These are phyloP conservation scores for Yamadazyma friedrichii DNA, from an alignment of 1,139 yeast genomes.

Conservation along the genomic window DNA sequence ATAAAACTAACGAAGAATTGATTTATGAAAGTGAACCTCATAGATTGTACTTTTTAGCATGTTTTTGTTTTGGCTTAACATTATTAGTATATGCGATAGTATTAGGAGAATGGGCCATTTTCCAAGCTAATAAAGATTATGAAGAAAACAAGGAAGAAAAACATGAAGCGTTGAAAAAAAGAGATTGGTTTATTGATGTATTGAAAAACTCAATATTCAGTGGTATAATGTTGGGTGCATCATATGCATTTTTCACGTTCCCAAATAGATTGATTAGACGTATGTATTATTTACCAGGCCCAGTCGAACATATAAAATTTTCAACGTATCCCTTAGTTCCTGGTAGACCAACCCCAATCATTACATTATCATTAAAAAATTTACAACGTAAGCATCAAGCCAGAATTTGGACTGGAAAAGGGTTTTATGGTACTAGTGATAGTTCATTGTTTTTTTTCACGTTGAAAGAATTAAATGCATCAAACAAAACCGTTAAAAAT, in stretches of 20 bases:
- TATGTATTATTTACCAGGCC: conserved; percentile 71
- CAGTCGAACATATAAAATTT: conserved; percentile 55
- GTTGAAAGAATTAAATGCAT: conserved; percentile 48
- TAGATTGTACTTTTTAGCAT: conserved; percentile 66
- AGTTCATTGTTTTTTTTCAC: conserved; percentile 72
- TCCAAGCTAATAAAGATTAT: conserved; percentile 56
- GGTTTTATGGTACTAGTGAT: conserved; percentile 83
- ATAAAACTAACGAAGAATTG: conserved; percentile 64
- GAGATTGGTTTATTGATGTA: conserved; percentile 38
- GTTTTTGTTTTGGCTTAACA: conserved; percentile 67
- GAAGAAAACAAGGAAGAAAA: conserved; percentile 54
- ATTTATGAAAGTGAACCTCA: conserved; percentile 86
- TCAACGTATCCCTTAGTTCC: conserved; percentile 77
- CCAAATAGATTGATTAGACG: conserved; percentile 74
- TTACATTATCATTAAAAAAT: conserved; percentile 60
- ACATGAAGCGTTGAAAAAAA: conserved; percentile 30
- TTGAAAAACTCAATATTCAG: conserved; percentile 35
- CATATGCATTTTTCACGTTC: conserved; percentile 45
- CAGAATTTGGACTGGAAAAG: conserved; percentile 81
- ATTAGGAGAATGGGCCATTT: conserved; percentile 56
- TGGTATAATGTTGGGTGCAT: conserved; percentile 35
- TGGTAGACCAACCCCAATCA: conserved; percentile 72
- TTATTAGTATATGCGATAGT: conserved; percentile 67
- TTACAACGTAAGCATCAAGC: conserved; percentile 59
- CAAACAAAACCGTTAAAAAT: conserved; percentile 46